Conservation (phyloP, 2,329 filamentous ascomycete genomes). For the Hypoxylon sp. region DNA sequence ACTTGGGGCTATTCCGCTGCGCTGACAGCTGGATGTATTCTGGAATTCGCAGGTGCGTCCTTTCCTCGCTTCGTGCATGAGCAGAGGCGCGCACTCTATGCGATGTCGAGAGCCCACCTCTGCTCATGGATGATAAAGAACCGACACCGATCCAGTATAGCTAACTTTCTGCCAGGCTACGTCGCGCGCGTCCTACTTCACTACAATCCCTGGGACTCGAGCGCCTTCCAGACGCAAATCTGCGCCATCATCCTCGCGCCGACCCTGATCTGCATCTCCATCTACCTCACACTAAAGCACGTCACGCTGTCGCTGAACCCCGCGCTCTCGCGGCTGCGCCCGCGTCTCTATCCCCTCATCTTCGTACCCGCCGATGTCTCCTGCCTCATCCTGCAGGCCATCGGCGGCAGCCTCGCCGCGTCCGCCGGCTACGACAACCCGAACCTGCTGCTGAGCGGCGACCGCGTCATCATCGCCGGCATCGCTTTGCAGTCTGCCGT, state of each 20-base stretch:
- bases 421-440: constrained; percentile 60
- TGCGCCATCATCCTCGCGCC: constrained; percentile 72
- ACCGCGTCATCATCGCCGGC: constrained; percentile 68
- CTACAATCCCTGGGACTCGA: constrained; percentile 67
- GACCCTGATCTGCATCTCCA: constrained; percentile 72
- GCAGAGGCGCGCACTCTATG: neutral
- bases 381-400: constrained; percentile 71
- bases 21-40: constrained; percentile 63
- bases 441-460: constrained; percentile 61
- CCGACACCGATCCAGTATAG: neutral
- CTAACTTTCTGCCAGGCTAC: constrained; percentile 61
- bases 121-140: neutral
- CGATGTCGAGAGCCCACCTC: neutral
- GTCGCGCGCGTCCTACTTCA: constrained; percentile 66
- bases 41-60: constrained; percentile 65
- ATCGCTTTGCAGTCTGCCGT: constrained; percentile 69
- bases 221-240: constrained; percentile 72
- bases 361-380: constrained; percentile 73
- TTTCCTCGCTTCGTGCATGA: neutral
- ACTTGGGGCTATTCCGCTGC: constrained; percentile 70
- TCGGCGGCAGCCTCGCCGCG: constrained; percentile 70
- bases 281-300: constrained; percentile 76
- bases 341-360: constrained; percentile 68
- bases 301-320: constrained; percentile 66
- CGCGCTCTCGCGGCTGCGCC: constrained; percentile 65